Evolutionary conservation across 1,284 basidiomycete genomes (phyloP).

Genomic region (Fomitopsis schrenkii): DNA sequence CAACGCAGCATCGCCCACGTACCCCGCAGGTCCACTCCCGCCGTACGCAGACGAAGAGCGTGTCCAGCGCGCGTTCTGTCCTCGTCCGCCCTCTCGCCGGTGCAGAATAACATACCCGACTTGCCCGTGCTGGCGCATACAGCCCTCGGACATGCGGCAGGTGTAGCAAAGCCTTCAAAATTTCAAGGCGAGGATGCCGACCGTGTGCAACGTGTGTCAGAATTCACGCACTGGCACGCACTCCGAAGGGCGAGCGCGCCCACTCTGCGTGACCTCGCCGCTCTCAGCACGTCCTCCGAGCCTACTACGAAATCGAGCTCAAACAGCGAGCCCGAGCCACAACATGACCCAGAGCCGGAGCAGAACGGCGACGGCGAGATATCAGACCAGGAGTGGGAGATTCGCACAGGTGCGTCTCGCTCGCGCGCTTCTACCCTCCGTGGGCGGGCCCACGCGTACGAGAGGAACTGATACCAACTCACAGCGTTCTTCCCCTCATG

Average conservation of each 20-base stretch:
- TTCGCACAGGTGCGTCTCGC: constrained; percentile 50
- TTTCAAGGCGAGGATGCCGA: background rate
- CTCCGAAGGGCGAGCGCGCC: background rate
- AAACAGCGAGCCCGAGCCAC: background rate
- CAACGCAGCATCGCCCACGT: background rate
- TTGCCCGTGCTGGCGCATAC: background rate
- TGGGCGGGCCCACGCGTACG: constrained; percentile 3
- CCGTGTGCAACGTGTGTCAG: background rate
- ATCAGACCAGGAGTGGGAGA: constrained; percentile 58
- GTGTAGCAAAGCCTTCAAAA: background rate
- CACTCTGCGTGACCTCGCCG: background rate
- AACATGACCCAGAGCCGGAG: constrained; percentile 2
- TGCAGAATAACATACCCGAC: background rate
- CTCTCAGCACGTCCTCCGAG: background rate
- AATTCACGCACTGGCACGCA: background rate
- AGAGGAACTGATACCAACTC: constrained; percentile 29
- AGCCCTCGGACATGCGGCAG: background rate
- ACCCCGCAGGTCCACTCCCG: background rate
- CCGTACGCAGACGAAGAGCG: background rate
- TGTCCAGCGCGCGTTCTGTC: background rate
- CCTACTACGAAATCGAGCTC: background rate
- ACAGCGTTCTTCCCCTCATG: constrained; percentile 2
- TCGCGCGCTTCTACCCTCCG: background rate
- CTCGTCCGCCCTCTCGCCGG: background rate
- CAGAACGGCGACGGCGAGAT: constrained; percentile 13